Evolutionary conservation across 148 eudicot genomes (phyloP).

Genomic region (Fagopyrum tataricum): DNA sequence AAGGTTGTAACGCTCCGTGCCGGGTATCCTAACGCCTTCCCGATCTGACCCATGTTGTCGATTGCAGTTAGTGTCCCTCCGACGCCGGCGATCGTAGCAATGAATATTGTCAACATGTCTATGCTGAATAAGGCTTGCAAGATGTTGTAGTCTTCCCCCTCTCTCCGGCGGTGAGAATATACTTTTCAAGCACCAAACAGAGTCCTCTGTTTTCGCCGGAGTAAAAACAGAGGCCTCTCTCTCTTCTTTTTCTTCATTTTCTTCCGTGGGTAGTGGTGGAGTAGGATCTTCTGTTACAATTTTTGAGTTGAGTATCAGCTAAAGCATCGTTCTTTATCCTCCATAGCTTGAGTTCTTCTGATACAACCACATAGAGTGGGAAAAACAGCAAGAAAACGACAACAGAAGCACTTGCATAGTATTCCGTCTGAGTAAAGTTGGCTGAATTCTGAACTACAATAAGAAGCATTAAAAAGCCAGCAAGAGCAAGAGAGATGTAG

Average conservation of each 20-base stretch:
- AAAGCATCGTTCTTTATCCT: background rate
- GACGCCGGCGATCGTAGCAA: constrained; percentile 23
- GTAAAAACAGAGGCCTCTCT: too few relatives aligned
- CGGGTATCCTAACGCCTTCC: constrained; percentile 28
- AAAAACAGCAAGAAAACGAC: constrained; percentile 14
- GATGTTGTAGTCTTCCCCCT: constrained; percentile 31
- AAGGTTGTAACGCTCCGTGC: constrained; percentile 21
- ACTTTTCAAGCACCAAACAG: constrained; percentile 20
- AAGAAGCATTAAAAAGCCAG: constrained; percentile 24
- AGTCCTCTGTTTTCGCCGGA: background rate
- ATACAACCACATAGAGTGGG: constrained; percentile 14
- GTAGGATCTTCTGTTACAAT: background rate
- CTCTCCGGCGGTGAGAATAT: constrained; percentile 24
- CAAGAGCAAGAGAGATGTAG: constrained; percentile 24
- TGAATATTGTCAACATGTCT: constrained; percentile 25
- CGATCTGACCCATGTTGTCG: constrained; percentile 30
- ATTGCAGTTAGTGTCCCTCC: constrained; percentile 30
- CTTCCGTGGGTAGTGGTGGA: background rate
- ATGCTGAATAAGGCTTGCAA: constrained; percentile 29
- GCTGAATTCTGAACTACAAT: constrained; percentile 22
- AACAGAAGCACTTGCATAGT: constrained; percentile 12
- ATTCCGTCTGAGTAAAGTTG: constrained; percentile 13
- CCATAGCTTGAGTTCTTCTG: constrained; percentile 14
- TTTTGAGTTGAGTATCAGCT: constrained; percentile 8
- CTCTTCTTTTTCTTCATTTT: background rate